Base-by-base conservation (phyloP, 2,329 filamentous ascomycete genomes). In the Hymenoscyphus scutula region DNA sequence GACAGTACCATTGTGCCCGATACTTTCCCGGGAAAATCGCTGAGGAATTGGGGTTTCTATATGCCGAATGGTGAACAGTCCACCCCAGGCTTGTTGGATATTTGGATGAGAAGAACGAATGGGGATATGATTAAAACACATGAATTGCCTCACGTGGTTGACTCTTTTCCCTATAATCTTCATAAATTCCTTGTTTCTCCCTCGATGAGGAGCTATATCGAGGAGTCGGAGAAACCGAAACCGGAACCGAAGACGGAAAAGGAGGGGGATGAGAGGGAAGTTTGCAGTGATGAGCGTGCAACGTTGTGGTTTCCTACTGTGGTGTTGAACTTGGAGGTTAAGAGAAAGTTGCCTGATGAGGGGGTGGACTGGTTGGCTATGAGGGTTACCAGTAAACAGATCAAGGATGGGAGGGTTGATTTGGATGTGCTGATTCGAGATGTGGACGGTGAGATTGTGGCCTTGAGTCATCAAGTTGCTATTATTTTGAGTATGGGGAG, bases 301-400 rank as follows among this genome's bases (percentile, higher is more conserved):
- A n/a, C 5, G 11, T 34, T 34, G 32, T 67, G 65, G 65, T 67
- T 64, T 37, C 65, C 65, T 34, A 94, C 90, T 0, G 76, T 94
- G 3, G 77, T 86, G 29, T 76, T 93, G 73, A 91, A 90, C 71
- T 71, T 94, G 23, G 90, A 94, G 64, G 78, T 91, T 37, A 94
- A 93, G 78, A 89, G 87, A 73, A 75, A 80, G n/a, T 73, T 94
- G 57, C 89, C 89, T 0, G 75, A 77, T 2, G 82, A 83, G 38
- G 90, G 90, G 0, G 84, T 84, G 1, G 85, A 90, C 72, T 93
- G 89, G 86, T 72, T 94, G 61, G 86, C 86, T 68, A 78, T 86
- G 56, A 79, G 89, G 30, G 53, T 56, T 10, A 56, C 29, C 6
- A 27, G 23, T 13, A 56, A 29, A n/a, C 4, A 11, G 29, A 56